Percentiles rank a stretch among this genome's conserved stretches.
Conservation (phyloP, 352 stramenopile genomes). For the Pythium coloratum region DNA sequence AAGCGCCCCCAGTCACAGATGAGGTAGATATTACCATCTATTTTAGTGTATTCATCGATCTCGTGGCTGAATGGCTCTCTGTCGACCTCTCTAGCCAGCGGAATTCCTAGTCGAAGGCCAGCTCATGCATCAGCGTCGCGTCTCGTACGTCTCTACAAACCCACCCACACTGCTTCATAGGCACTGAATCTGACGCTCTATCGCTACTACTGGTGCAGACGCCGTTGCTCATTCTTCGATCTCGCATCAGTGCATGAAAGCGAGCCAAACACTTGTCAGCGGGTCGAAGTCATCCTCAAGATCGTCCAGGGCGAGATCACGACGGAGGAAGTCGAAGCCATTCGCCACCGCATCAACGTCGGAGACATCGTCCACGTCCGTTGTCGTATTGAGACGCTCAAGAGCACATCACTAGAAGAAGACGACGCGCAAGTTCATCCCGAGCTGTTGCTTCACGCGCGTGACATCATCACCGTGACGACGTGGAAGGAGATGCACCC, state of each 20-base stretch:
- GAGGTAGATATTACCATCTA: conserved; percentile 13
- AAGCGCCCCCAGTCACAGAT: conserved; percentile 26
- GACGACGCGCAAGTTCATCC: neutral
- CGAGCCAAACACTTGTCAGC: conserved; percentile 25
- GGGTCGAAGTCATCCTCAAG: conserved; percentile 78
- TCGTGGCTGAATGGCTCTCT: neutral
- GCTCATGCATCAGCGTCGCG: conserved; percentile 71
- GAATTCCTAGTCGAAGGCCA: conserved; percentile 66
- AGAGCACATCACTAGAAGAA: neutral
- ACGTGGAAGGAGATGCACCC: conserved; percentile 58
- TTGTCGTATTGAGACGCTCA: conserved; percentile 56
- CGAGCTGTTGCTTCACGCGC: conserved; percentile 23
- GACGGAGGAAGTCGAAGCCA: conserved; percentile 57
- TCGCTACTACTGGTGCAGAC: conserved; percentile 26
- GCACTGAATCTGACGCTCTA: neutral
- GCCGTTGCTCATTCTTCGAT: conserved; percentile 80
- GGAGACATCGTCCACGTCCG: conserved; percentile 66
- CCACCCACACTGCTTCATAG: neutral
- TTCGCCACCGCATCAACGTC: conserved; percentile 61
- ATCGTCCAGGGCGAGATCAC: conserved; percentile 69
- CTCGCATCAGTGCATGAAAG: conserved; percentile 37
- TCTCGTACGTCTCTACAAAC: conserved; percentile 44
- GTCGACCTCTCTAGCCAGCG: neutral
- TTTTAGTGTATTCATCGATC: neutral
- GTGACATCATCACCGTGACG: conserved; percentile 25